These are phyloP conservation scores for Teratosphaeria zuluensis DNA, from an alignment of 2,329 filamentous ascomycete genomes.

Conservation along the genomic window DNA sequence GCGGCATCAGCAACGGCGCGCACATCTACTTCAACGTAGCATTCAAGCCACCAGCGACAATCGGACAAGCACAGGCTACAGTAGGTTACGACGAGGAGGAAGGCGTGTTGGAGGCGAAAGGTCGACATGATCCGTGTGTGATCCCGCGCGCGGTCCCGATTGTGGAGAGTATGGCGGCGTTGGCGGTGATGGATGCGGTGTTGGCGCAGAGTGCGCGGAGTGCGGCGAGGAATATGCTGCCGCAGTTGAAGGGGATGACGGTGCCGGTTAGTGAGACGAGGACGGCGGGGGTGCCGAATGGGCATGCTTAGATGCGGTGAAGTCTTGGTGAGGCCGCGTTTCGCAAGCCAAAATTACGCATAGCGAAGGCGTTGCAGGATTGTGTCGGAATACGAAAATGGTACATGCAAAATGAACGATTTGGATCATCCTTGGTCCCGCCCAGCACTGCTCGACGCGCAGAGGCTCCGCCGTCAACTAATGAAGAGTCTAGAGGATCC, in stretches of 20 bases:
- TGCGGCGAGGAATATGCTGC: conserved; percentile 37
- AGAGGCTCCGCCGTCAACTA: too few relatives aligned
- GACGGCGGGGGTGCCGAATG: neutral
- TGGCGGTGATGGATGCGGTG: conserved; percentile 79
- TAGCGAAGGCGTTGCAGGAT: too few relatives aligned
- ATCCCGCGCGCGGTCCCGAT: conserved; percentile 78
- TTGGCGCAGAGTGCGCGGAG: conserved; percentile 66
- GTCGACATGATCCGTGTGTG: conserved; percentile 87
- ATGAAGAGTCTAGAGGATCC: too few relatives aligned
- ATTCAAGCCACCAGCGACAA: conserved; percentile 93
- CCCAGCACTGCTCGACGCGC: too few relatives aligned
- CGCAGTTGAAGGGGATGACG: conserved; percentile 14
- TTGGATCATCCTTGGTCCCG: too few relatives aligned
- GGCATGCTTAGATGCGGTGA: neutral
- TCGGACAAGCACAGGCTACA: conserved; percentile 78
- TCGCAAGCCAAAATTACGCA: too few relatives aligned
- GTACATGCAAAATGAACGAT: too few relatives aligned
- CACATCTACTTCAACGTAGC: conserved; percentile 89
- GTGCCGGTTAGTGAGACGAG: neutral
- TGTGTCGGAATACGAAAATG: too few relatives aligned
- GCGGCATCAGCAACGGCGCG: conserved; percentile 87
- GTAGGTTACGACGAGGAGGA: conserved; percentile 66
- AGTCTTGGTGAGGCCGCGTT: neutral
- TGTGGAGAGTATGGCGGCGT: conserved; percentile 81
- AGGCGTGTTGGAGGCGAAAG: conserved; percentile 80